phyloP scores from a whole-genome alignment of 805 yeast species.

The Starmera quercuum region DNA sequence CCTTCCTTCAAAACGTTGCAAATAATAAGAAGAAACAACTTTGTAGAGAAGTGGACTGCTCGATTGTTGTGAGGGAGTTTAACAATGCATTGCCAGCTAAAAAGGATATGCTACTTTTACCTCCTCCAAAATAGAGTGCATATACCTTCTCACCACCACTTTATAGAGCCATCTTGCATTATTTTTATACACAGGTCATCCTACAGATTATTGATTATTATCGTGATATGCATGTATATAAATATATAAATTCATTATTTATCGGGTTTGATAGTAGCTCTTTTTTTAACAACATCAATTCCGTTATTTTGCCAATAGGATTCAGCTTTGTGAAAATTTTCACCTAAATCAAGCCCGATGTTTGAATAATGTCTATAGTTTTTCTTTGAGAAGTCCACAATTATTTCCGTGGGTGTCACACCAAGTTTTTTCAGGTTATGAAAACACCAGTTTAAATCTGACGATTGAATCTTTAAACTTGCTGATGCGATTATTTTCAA shows the following conservation, averaged over 20 bases:
- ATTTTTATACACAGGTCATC: background rate
- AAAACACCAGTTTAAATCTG: background rate
- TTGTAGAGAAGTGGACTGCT: slow-evolving; percentile 77
- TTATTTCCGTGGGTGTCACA: background rate
- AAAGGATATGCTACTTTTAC: slow-evolving; percentile 7
- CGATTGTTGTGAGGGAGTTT: slow-evolving; percentile 76
- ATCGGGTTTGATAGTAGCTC: no score
- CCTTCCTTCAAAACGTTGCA: slow-evolving; percentile 66
- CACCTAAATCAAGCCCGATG: no score
- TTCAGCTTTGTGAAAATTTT: no score
- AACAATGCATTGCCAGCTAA: slow-evolving; percentile 29
- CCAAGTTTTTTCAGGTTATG: background rate
- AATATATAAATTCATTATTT: no score
- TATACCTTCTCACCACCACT: background rate
- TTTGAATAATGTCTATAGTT: no score
- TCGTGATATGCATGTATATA: no score
- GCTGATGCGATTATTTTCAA: no score
- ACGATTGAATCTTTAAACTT: no score
- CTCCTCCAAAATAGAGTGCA: slow-evolving; percentile 12
- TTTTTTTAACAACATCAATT: no score
- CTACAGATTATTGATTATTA: background rate
- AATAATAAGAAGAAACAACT: slow-evolving; percentile 47
- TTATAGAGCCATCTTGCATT: background rate
- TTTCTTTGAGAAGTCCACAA: no score
- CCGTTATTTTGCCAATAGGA: no score